Conservation (phyloP, 1,284 basidiomycete genomes). For the Dichomitus squalens region DNA sequence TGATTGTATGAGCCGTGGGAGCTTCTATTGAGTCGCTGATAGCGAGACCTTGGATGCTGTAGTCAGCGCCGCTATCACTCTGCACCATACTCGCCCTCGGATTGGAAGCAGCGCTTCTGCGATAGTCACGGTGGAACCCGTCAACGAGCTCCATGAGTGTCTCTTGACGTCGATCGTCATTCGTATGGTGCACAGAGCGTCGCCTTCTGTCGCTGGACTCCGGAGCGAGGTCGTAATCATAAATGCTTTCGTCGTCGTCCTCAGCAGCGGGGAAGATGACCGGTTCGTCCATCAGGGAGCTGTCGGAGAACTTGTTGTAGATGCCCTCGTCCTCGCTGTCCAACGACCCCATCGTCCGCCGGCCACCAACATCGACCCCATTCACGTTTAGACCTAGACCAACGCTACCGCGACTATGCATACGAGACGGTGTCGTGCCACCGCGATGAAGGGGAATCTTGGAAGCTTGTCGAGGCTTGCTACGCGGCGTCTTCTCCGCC, state of each 20-base stretch:
- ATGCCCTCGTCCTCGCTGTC: constrained; percentile 20
- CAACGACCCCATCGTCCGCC: not conserved
- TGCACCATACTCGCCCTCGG: constrained; percentile 11
- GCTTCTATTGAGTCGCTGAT: constrained; percentile 39
- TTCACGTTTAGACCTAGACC: constrained; percentile 24
- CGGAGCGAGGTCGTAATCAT: constrained; percentile 6
- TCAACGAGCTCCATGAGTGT: constrained; percentile 48
- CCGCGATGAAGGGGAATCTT: not conserved
- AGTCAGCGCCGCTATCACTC: constrained; percentile 30
- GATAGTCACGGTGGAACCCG: constrained; percentile 35
- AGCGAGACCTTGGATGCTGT: constrained; percentile 39
- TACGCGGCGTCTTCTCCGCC: not conserved
- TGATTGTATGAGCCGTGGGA: constrained; percentile 4
- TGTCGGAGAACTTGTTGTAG: constrained; percentile 22
- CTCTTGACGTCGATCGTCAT: constrained; percentile 35
- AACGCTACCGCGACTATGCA: constrained; percentile 1
- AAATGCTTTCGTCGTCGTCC: constrained; percentile 21
- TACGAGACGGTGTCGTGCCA: not conserved
- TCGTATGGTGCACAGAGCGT: not conserved
- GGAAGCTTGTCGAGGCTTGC: not conserved
- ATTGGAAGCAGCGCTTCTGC: not conserved
- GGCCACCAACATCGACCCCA: constrained; percentile 3
- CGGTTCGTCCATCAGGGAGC: constrained; percentile 22
- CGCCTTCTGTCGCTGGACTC: not conserved
- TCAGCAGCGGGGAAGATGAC: not conserved